phyloP scores from a whole-genome alignment of 2,329 filamentous ascomycete species.

The Fusarium subglutinans region DNA sequence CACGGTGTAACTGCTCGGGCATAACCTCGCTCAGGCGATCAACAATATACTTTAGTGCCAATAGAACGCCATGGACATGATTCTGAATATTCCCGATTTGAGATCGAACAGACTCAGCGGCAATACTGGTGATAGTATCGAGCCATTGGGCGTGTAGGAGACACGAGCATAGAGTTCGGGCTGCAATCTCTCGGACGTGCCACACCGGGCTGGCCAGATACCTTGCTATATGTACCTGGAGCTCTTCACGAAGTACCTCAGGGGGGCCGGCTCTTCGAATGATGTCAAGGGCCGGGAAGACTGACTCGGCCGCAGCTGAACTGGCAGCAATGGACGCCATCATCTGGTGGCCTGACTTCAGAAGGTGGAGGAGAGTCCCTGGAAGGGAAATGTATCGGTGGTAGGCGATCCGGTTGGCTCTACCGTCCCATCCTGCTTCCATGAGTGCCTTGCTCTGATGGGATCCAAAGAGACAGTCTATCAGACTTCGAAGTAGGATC shows the following conservation, averaged over 20 bases:
- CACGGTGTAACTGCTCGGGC: conserved; percentile 54
- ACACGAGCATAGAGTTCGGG: conserved; percentile 74
- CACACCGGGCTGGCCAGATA: conserved; percentile 77
- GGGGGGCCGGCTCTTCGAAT: conserved; percentile 77
- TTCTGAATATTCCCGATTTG: conserved; percentile 55
- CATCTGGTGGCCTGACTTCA: conserved; percentile 62
- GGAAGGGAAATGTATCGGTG: conserved; percentile 74
- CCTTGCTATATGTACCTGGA: conserved; percentile 66
- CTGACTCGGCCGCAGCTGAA: conserved; percentile 68
- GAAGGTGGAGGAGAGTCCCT: conserved; percentile 68
- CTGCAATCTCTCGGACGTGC: conserved; percentile 85
- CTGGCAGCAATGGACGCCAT: conserved; percentile 50
- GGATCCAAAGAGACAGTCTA: conserved; percentile 80
- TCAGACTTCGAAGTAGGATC: conserved; percentile 85
- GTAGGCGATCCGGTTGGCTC: conserved; percentile 73
- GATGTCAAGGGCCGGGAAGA: conserved; percentile 86
- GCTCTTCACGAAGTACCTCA: conserved; percentile 60
- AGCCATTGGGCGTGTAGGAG: conserved; percentile 63
- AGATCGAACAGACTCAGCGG: conserved; percentile 44
- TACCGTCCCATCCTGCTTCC: conserved; percentile 71
- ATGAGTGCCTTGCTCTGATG: conserved; percentile 73
- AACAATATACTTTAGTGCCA: conserved; percentile 65
- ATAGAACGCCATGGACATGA: conserved; percentile 65
- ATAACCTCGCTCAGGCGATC: conserved; percentile 62
- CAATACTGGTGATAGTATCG: conserved; percentile 49